These are phyloP conservation scores for Phytophthora cryptogea DNA, from an alignment of 352 stramenopile genomes.

Conservation along the genomic window DNA sequence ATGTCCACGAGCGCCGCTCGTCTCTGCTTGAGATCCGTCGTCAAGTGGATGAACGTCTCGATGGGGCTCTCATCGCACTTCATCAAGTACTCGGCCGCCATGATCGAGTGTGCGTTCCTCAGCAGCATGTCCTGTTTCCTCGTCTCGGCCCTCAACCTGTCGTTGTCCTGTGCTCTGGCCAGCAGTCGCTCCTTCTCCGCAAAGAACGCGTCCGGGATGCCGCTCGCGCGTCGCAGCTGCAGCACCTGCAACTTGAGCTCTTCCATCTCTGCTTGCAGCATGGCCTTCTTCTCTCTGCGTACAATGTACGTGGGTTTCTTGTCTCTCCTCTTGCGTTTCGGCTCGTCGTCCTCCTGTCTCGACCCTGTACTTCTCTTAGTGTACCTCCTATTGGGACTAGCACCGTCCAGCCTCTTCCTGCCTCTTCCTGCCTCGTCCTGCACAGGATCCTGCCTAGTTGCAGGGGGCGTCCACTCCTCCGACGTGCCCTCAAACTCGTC, in stretches of 20 bases:
- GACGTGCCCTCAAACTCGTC: constrained; percentile 19
- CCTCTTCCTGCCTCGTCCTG: constrained; percentile 3
- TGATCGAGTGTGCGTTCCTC: constrained; percentile 40
- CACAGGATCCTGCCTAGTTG: neutral
- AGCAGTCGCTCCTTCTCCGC: constrained; percentile 27
- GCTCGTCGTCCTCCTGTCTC: constrained; percentile 3
- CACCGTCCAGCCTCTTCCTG: constrained; percentile 10
- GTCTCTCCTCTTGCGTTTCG: constrained; percentile 25
- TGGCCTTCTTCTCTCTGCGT: constrained; percentile 50
- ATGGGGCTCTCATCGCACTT: constrained; percentile 36
- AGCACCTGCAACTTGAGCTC: constrained; percentile 38
- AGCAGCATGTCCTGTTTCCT: constrained; percentile 53
- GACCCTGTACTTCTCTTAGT: neutral
- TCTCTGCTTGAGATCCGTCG: constrained; percentile 37
- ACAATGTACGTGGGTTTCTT: constrained; percentile 51
- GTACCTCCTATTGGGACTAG: constrained; percentile 17
- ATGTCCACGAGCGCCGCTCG: constrained; percentile 28
- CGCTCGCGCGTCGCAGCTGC: constrained; percentile 32
- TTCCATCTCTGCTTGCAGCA: constrained; percentile 42
- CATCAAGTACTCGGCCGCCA: constrained; percentile 46
- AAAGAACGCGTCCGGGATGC: constrained; percentile 41
- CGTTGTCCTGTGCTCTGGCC: constrained; percentile 36
- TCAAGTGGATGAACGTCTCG: constrained; percentile 50
- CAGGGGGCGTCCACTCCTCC: constrained; percentile 14
- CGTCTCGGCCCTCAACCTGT: constrained; percentile 36